A percentile compares a stretch with the other conserved stretches of the same genome.
phyloP scores from a whole-genome alignment of 768 basidiomycete species.

The Stropharia rugosoannulata region DNA sequence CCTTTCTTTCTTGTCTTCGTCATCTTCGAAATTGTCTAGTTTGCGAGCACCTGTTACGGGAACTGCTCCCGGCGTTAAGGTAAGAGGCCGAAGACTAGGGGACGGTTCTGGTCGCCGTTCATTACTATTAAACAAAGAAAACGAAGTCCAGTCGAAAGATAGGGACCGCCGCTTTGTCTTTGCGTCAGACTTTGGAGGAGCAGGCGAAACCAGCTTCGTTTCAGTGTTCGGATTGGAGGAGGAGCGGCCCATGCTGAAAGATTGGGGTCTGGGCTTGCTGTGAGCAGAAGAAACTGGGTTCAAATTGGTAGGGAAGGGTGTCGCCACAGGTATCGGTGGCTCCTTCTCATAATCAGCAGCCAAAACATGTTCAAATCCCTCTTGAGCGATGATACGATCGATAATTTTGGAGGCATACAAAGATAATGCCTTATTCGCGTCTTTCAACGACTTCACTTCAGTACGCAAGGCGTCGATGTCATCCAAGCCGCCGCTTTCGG shows the following conservation, averaged over 20 bases:
- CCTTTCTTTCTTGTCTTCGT: conserved; percentile 85
- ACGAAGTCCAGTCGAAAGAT: conserved; percentile 82
- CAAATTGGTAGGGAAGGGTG: conserved; percentile 26
- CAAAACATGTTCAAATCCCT: conserved; percentile 95
- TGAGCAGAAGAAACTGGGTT: conserved; percentile 28
- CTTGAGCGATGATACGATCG: conserved; percentile 93
- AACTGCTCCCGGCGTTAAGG: conserved; percentile 62
- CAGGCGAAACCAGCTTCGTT: conserved; percentile 10
- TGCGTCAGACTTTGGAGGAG: conserved; percentile 20
- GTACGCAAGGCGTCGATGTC: conserved; percentile 75
- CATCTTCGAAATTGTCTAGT: conserved; percentile 87
- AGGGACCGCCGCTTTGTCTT: conserved; percentile 70
- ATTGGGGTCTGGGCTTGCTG: conserved; percentile 59
- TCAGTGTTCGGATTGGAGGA: conserved; percentile 22
- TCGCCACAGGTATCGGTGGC: conserved; percentile 44
- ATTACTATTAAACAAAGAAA: conserved; percentile 63
- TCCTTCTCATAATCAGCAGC: conserved; percentile 86
- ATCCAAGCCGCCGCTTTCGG: conserved; percentile 39
- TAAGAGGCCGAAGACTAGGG: conserved; percentile 63
- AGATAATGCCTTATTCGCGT: conserved; percentile 94
- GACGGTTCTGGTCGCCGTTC: conserved; percentile 62
- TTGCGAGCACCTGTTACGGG: conserved; percentile 68
- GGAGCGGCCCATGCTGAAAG: conserved; percentile 50
- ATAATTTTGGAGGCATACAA: conserved; percentile 97
- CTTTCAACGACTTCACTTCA: conserved; percentile 91